Evolutionary conservation across 2,329 filamentous ascomycete genomes (phyloP), one percentile per base, ranked within the genome.

Genomic region (Talaromyces piceae): DNA sequence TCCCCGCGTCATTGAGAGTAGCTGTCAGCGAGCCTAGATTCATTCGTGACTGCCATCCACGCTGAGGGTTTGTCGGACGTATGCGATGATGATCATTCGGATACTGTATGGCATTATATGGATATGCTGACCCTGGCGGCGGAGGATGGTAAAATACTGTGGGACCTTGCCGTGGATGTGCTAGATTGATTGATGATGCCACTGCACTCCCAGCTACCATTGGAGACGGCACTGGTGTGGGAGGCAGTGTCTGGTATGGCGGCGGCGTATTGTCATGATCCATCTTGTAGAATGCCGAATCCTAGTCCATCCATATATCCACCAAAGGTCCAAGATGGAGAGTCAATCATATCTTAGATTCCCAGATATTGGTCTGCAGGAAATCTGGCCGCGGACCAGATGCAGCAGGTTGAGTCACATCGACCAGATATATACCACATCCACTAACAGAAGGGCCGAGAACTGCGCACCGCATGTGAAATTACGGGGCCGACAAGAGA

Each of bases 161-260:
- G 5, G 25, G 25, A 9, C 9, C n/a, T 43, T 9, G 25, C 13
- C 9, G 51, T 6, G 30, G 16, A 20, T 28, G 31, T 18, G 41
- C 26, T 20, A 23, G 22, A 13, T 30, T 16, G 18, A n/a, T 7
- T 39, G 9, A 8, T 13, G n/a, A 41, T 12, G 16, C 9, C 20
- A 9, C 23, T 23, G 25, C 9, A 26, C 41, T 20, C 8, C n/a
- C 45, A 26, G 30, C 9, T 22, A 16, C 13, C 8, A 39, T 26
- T n/a, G 31, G 18, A 16, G 46, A 48, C 2, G 41, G 30, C 5
- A 45, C 41, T 2, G 50, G 50, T 5, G 50, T 52, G 16, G 50
- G 41, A 41, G 50, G 50, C 4, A 53, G 46, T 18, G 41, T 53
- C 11, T 49, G 51, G 22, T 53, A 53, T 41, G 51, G 47, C 16